A percentile compares a stretch with the other conserved stretches of the same genome.
phyloP scores from a whole-genome alignment of 169 alveolate genomes.

The Cryptosporidium tyzzeri region DNA sequence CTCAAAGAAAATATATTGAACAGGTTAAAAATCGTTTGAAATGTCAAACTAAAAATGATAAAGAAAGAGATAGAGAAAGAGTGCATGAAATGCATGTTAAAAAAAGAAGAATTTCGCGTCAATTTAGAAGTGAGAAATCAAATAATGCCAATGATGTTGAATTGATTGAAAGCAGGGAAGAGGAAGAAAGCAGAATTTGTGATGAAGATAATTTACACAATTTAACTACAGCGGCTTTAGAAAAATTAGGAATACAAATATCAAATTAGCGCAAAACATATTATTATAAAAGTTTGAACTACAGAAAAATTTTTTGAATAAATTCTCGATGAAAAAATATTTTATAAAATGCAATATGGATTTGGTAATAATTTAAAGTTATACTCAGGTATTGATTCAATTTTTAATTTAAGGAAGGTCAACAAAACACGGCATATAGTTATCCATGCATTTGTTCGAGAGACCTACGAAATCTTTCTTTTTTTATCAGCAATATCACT shows the following conservation, averaged over 20 bases:
- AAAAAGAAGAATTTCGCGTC: slow-evolving; percentile 11
- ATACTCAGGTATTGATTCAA: slow-evolving; percentile 19
- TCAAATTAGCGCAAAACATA: slow-evolving; percentile 45
- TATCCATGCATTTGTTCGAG: slow-evolving; percentile 67
- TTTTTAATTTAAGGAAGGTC: slow-evolving; percentile 13
- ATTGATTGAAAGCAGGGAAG: background rate
- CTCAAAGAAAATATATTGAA: background rate
- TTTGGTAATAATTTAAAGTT: slow-evolving; percentile 4
- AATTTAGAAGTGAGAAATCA: background rate
- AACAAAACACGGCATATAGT: slow-evolving; percentile 53
- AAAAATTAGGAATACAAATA: slow-evolving; percentile 50
- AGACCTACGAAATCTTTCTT: slow-evolving; percentile 58
- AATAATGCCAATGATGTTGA: background rate
- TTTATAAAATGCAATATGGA: slow-evolving; percentile 56
- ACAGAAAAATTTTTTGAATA: background rate
- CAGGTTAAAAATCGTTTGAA: slow-evolving; percentile 26
- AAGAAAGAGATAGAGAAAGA: slow-evolving; percentile 62
- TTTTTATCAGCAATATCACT: slow-evolving; percentile 61
- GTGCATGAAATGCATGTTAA: slow-evolving; percentile 58
- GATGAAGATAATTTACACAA: slow-evolving; percentile 23
- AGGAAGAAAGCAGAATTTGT: background rate
- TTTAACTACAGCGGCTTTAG: slow-evolving; percentile 64
- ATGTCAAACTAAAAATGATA: slow-evolving; percentile 27
- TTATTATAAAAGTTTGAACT: background rate
- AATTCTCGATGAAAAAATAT: background rate